These are phyloP conservation scores for Eimeria maxima DNA, from an alignment of 169 alveolate genomes.

Conservation along the genomic window DNA sequence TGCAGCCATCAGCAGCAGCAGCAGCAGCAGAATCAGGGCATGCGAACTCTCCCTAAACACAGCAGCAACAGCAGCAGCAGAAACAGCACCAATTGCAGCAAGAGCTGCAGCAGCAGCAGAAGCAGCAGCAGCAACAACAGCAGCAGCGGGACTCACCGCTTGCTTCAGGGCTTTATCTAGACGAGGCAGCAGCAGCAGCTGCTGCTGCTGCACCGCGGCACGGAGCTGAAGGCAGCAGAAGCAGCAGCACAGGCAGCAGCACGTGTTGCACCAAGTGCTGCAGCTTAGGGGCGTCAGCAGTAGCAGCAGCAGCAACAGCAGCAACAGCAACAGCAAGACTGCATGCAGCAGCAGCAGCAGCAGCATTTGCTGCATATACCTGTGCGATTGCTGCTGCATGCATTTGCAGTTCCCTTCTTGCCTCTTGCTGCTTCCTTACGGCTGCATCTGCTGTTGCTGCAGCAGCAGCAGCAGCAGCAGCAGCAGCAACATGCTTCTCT, in stretches of 20 bases:
- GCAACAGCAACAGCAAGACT: not conserved
- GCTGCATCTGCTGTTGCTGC: not conserved
- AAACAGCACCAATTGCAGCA: conserved; percentile 14
- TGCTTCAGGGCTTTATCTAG: conserved; percentile 20
- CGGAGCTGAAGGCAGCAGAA: conserved; percentile 13
- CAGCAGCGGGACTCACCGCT: conserved; percentile 46
- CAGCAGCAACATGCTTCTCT: conserved; percentile 56
- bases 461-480: conserved; percentile 18
- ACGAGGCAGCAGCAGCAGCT: conserved; percentile 63
- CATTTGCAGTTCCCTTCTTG: conserved; percentile 20
- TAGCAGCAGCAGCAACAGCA: conserved; percentile 16
- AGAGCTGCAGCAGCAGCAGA: not conserved
- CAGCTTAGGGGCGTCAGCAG: not conserved
- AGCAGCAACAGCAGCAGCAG: conserved; percentile 23
- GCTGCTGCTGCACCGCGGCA: conserved; percentile 26
- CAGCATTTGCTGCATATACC: conserved; percentile 1
- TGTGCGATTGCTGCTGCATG: conserved; percentile 52
- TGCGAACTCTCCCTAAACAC: not conserved
- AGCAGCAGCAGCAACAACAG: not conserved
- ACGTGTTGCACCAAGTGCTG: not conserved
- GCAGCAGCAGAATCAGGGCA: not conserved
- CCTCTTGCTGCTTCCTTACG: conserved; percentile 5
- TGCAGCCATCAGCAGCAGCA: conserved; percentile 35
- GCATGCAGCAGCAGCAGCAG: conserved; percentile 17
- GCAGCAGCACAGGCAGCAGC: conserved; percentile 24